These are phyloP conservation scores for Penicillium silybi DNA, from an alignment of 495 filamentous ascomycete species.

Conservation along the genomic window DNA sequence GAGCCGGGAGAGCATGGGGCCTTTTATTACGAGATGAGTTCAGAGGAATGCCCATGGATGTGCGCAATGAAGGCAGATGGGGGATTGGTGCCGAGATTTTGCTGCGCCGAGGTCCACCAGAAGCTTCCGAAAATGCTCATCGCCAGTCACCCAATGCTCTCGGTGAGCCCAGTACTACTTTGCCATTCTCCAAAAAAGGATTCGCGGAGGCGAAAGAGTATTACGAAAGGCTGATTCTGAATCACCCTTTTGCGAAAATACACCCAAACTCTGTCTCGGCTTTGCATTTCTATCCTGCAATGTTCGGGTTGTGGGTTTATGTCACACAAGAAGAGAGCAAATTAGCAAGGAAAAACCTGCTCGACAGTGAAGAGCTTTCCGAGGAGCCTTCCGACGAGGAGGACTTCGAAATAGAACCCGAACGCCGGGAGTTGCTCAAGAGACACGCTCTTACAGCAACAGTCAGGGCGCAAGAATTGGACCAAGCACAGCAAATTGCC, in stretches of 20 bases:
- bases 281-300: slow-evolving; percentile 60
- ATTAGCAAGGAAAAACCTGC: slow-evolving; percentile 23
- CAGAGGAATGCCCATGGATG: slow-evolving; percentile 48
- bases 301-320: slow-evolving; percentile 66
- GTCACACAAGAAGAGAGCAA: slow-evolving; percentile 50
- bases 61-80: slow-evolving; percentile 56
- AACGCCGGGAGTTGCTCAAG: slow-evolving; percentile 10
- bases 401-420: slow-evolving; percentile 11
- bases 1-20: slow-evolving; percentile 62
- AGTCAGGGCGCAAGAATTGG: slow-evolving; percentile 33
- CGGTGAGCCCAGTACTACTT: not conserved
- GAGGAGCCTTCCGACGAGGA: slow-evolving; percentile 31
- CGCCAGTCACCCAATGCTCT: not conserved
- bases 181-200: slow-evolving; percentile 45
- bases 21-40: slow-evolving; percentile 57
- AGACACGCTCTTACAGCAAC: slow-evolving; percentile 19
- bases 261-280: slow-evolving; percentile 43
- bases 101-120: slow-evolving; percentile 40
- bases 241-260: slow-evolving; percentile 56
- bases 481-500: slow-evolving; percentile 53
- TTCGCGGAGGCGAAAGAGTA: slow-evolving; percentile 57
- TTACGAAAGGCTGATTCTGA: slow-evolving; percentile 63
- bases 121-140: not conserved
- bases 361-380: slow-evolving; percentile 16
- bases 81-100: slow-evolving; percentile 68